Percentiles rank a stretch among this genome's conserved stretches.
Evolutionary conservation across 2,329 filamentous ascomycete species (phyloP).

Genomic region (Aspergillus sp.): DNA sequence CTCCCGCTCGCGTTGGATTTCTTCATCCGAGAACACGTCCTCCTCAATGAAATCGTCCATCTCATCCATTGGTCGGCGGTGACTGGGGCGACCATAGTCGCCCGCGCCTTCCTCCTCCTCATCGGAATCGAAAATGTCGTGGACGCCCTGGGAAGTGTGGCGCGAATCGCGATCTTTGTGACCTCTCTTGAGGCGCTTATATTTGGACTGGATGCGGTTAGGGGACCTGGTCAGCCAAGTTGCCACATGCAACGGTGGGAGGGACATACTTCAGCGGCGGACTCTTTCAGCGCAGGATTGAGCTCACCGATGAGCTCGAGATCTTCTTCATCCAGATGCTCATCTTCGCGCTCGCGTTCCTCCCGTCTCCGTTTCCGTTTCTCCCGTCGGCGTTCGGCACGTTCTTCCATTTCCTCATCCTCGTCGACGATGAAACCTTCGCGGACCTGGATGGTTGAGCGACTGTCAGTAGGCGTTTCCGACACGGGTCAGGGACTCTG

Average conservation of each 20-base stretch:
- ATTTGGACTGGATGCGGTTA: slow-evolving; percentile 66
- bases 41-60: slow-evolving; percentile 97
- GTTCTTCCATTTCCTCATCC: slow-evolving; percentile 74
- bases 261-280: slow-evolving; percentile 64
- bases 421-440: slow-evolving; percentile 97
- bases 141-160: slow-evolving; percentile 68
- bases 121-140: slow-evolving; percentile 94
- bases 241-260: slow-evolving; percentile 1
- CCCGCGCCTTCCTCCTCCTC: slow-evolving; percentile 67
- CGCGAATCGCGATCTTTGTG: slow-evolving; percentile 63
- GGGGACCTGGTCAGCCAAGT: slow-evolving; percentile 7
- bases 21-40: slow-evolving; percentile 86
- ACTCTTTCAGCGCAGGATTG: slow-evolving; percentile 67
- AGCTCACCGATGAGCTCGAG: slow-evolving; percentile 89
- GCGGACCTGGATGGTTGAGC: slow-evolving; percentile 60
- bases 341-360: slow-evolving; percentile 80
- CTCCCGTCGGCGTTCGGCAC: slow-evolving; percentile 60
- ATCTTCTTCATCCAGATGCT: slow-evolving; percentile 88
- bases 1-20: slow-evolving; percentile 71
- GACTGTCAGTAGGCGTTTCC: slow-evolving; percentile 13
- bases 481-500: background rate
- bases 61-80: slow-evolving; percentile 68
- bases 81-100: slow-evolving; percentile 46
- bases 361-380: slow-evolving; percentile 73
- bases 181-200: slow-evolving; percentile 94